A percentile compares a stretch with the other conserved stretches of the same genome.
Evolutionary conservation across 1,139 yeast genomes (phyloP).

Genomic region (Magnusiomyces tetraspermus): DNA sequence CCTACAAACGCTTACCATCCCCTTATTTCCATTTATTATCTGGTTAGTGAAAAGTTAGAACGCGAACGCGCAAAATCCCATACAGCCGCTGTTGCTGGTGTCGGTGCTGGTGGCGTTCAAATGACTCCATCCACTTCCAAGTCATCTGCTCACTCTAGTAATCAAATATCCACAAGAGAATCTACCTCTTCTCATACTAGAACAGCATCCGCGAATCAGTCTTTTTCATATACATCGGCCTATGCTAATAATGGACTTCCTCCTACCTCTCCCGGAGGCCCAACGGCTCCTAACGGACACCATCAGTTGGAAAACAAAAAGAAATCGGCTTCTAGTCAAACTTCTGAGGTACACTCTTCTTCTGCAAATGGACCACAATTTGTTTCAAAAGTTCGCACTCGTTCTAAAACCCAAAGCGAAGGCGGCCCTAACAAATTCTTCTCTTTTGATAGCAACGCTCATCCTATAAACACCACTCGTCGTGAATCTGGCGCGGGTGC

Average conservation of each 20-base stretch:
- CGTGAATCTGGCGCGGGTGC: too few species aligned
- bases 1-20: slow-evolving; percentile 94
- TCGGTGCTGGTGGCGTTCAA: too few species aligned
- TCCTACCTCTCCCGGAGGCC: not conserved
- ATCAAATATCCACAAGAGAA: not conserved
- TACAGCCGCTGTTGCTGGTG: not conserved
- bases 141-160: not conserved
- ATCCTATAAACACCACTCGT: too few species aligned
- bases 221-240: not conserved
- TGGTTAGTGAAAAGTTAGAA: slow-evolving; percentile 76
- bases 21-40: slow-evolving; percentile 69
- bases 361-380: slow-evolving; percentile 10
- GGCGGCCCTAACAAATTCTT: slow-evolving; percentile 16
- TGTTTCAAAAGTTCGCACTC: slow-evolving; percentile 17
- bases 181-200: not conserved
- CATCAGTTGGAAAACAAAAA: slow-evolving; percentile 5
- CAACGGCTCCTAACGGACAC: not conserved
- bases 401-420: slow-evolving; percentile 25
- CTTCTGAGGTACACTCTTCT: slow-evolving; percentile 14
- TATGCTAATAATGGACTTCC: not conserved
- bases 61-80: slow-evolving; percentile 34
- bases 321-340: slow-evolving; percentile 11
- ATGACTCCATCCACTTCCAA: too few species aligned
- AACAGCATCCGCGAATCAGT: not conserved
- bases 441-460: slow-evolving; percentile 11